Evolutionary conservation across 192 early-diverging fungal genomes (phyloP).

Genomic region (Coemansia sp.): DNA sequence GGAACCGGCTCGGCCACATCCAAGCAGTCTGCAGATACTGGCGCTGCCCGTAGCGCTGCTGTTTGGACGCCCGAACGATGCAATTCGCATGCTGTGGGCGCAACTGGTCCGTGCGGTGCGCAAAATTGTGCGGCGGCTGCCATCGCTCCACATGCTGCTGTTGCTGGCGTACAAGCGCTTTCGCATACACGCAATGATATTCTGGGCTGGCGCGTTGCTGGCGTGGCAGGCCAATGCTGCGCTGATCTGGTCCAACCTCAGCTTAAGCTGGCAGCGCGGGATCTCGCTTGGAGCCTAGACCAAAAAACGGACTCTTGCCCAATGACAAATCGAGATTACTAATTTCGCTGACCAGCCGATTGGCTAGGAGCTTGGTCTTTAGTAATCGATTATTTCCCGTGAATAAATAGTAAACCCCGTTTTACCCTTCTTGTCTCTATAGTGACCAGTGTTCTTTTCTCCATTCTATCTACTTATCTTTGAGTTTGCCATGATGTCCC

Average conservation of each 20-base stretch:
- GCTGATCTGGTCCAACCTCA: slow-evolving; percentile 37
- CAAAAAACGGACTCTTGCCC: neutral
- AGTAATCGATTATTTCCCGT: neutral
- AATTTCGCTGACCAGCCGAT: slow-evolving; percentile 1
- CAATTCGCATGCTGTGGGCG: slow-evolving; percentile 5
- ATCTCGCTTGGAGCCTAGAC: slow-evolving; percentile 15
- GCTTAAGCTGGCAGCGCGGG: slow-evolving; percentile 30
- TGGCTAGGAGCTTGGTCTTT: neutral
- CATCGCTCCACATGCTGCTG: slow-evolving; percentile 28
- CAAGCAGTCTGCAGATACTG: slow-evolving; percentile 15
- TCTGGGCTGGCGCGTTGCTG: slow-evolving; percentile 44
- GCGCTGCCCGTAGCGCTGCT: slow-evolving; percentile 34
- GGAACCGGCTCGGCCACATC: neutral
- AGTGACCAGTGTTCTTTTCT: neutral
- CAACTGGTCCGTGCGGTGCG: slow-evolving; percentile 11
- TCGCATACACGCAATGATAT: slow-evolving; percentile 35
- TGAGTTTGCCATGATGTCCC: neutral
- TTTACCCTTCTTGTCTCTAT: slow-evolving; percentile 1
- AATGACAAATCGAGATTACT: neutral
- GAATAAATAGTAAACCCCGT: neutral
- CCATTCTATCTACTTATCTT: slow-evolving; percentile 2
- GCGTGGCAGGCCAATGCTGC: slow-evolving; percentile 49
- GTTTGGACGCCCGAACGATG: slow-evolving; percentile 28
- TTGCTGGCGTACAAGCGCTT: slow-evolving; percentile 43
- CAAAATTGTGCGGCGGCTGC: slow-evolving; percentile 15